Base-by-base conservation (phyloP, 1,139 yeast genomes). In the Debaryomycetaceae sp. region DNA sequence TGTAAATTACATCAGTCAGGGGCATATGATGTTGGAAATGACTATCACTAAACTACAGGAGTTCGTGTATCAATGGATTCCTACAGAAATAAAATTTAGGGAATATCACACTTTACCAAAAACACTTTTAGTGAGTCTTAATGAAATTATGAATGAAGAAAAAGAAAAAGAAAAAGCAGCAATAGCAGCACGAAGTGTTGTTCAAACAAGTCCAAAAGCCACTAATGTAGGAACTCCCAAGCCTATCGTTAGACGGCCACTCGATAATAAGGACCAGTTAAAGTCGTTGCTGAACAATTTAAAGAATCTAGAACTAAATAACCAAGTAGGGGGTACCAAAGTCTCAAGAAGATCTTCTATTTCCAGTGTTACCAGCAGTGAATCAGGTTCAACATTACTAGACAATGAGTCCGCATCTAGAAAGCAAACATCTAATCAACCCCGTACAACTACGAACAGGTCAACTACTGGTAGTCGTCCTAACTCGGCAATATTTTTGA, bases 21-120 rank as follows among this genome's bases (percentile, higher is more conserved):
- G 65, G 40, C 45, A 52, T 32, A 39, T 47, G 30, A 51, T 63
- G 34, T 37, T 65, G 7, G 68, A 61, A 29, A 51, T 51, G 1
- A 48, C 59, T 13, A 17, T 61, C 6, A 42, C 37, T 2, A 58
- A 58, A 38, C 52, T 70, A 18, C 65, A 60, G 31, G 71, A 65
- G 37, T 69, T 72, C 45, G 67, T 66, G 1, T 36, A 46, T 24
- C 43, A 48, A 18, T 72, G 78, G 78, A 48, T 69, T 1, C 34
- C 55, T 5, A 54, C 64, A 14, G 78, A 72, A 46, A 43, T 70
- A 35, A 52, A 60, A 18, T 72, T 71, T 44, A 56, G 78, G 45
- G 63, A 57, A 39, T 48, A 49, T 3, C 63, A 68, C 46, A 53
- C 53, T 24, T 50, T 71, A 30, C 75, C 73, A 1, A 52, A 45